Conservation (phyloP, 441 rosid species). For the Capsella rubella region DNA sequence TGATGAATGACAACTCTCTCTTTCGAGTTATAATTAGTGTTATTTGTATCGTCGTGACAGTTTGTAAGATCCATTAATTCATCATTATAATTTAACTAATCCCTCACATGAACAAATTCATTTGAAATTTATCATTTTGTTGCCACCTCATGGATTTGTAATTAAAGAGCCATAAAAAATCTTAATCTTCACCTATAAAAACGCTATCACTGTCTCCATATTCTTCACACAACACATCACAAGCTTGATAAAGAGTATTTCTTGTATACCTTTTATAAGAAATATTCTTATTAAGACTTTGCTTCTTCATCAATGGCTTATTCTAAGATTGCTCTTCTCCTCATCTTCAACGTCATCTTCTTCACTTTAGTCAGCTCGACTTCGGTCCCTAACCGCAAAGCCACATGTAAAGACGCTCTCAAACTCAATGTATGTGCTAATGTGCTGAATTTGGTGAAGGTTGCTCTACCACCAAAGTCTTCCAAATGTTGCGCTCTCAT, state of each 20-base stretch:
- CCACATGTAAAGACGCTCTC: constrained; percentile 36
- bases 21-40: too few relatives aligned
- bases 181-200: constrained; percentile 27
- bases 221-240: constrained; percentile 29
- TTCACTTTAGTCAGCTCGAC: constrained; percentile 33
- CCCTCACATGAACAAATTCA: too few relatives aligned
- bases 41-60: too few relatives aligned
- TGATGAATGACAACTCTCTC: too few relatives aligned
- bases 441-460: constrained; percentile 32
- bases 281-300: not conserved
- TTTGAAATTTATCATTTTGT: too few relatives aligned
- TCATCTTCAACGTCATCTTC: constrained; percentile 28
- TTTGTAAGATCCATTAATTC: too few relatives aligned
- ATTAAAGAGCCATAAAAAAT: too few relatives aligned
- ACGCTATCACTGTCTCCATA: not conserved
- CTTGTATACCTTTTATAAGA: not conserved
- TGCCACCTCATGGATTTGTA: too few relatives aligned
- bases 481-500: constrained; percentile 28
- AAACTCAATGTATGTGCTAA: constrained; percentile 38
- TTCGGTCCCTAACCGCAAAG: constrained; percentile 13
- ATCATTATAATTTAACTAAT: too few relatives aligned
- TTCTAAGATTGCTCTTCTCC: constrained; percentile 26
- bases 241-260: constrained; percentile 8
- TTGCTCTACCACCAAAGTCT: constrained; percentile 26
- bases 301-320: constrained; percentile 26